Conservation (phyloP, 257 asterid species). For the Plantago elongata region DNA sequence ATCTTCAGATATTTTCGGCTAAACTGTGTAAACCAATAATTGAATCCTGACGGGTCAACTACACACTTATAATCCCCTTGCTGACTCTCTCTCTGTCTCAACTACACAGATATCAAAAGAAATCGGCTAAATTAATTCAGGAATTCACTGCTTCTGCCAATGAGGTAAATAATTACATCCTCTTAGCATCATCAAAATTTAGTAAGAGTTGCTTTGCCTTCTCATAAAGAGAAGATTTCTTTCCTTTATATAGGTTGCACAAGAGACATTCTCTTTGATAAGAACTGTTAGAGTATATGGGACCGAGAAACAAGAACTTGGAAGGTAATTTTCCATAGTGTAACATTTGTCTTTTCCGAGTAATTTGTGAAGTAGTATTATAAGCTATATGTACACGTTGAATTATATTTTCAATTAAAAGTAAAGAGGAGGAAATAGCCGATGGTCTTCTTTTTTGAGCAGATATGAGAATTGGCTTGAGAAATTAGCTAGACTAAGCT, state of each 20-base stretch:
- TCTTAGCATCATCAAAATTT: constrained; percentile 5
- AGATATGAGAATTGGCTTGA: constrained; percentile 75
- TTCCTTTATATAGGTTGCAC: constrained; percentile 61
- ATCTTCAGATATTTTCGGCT: too few species aligned
- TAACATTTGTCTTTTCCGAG: not conserved
- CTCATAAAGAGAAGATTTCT: constrained; percentile 10
- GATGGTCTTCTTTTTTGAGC: constrained; percentile 22
- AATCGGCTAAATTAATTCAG: constrained; percentile 80
- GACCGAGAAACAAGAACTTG: constrained; percentile 75
- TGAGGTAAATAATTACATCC: constrained; percentile 47
- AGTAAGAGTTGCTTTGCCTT: constrained; percentile 15
- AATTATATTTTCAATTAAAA: too few species aligned
- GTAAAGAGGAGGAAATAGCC: too few species aligned
- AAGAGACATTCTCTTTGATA: constrained; percentile 90
- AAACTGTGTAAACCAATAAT: too few species aligned
- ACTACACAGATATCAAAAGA: constrained; percentile 76
- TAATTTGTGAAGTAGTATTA: constrained; percentile 3
- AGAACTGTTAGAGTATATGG: constrained; percentile 94
- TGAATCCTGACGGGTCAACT: too few species aligned
- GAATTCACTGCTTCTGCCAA: constrained; percentile 93
- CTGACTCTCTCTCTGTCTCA: not conserved
- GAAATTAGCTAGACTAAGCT: constrained; percentile 67
- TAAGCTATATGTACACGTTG: not conserved
- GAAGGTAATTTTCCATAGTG: constrained; percentile 43
- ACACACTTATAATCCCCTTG: too few species aligned